Base-by-base conservation (phyloP, 139 green algal species). In the Chlamydomonas eustigma region DNA sequence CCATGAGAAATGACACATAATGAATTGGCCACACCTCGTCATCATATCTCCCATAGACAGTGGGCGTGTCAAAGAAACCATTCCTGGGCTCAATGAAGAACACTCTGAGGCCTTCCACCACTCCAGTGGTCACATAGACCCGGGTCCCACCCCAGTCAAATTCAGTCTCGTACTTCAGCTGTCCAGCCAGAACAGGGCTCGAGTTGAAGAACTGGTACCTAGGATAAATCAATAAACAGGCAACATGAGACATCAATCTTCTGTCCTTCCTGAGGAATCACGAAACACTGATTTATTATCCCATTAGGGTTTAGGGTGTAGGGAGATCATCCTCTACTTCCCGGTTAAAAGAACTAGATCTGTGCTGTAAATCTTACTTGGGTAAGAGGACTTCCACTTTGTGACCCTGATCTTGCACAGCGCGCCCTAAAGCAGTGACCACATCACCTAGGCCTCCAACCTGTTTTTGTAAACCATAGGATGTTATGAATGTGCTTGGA, bases 371-470 rank as follows among this genome's bases (percentile, higher is more conserved):
- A 25, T 69, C 82, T 70, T 69, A 91, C 89, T 81, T 80, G 22
- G 91, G 91, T 51, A 96, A 73, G 35, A 94, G 88, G 65, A 94
- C 78, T 78, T 91, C 86, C 50, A 90, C 86, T 64, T 82, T 25
- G 81, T 99, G 94, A 2, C 96, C 95, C 76, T 91, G 69, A 64
- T 98, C 95, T 79, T 94, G 77, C 30, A 97, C 91, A 0, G 95
- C 95, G 2, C 95, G 81, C 0, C 86, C 90, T 71, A 98, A 83
- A 2, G 87, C 84, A 1, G 93, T 97, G 51, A 98, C 94, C 24
- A 98, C 94, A 75, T 98, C 94, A 4, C 90, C 94, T 74, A 98
- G 84, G 32, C 94, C 94, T 37, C 94, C 94, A 22, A 87, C 82
- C 76, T 85, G 65, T 18, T 37, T 1, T n/a, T n/a, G n/a, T n/a